Conservation (phyloP, 2,329 filamentous ascomycete genomes). For the Hymenoscyphus scutula region DNA sequence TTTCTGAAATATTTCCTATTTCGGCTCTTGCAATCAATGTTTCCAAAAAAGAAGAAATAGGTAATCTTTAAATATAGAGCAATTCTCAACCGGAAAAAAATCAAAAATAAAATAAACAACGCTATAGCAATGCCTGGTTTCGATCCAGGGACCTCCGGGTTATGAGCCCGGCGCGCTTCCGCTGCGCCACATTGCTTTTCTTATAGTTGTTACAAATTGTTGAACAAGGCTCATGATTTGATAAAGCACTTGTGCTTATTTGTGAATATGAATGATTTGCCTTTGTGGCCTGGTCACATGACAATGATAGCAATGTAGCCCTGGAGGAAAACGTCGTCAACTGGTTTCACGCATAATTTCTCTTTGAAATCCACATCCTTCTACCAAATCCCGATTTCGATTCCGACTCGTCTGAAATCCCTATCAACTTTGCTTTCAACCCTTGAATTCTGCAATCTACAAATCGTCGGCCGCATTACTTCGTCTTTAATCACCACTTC, state of each 20-base stretch:
- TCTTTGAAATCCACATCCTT: no score
- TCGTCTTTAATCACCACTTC: not conserved
- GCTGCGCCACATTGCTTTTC: conserved; percentile 39
- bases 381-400: not conserved
- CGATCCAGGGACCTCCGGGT: conserved; percentile 41
- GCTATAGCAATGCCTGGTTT: conserved; percentile 37
- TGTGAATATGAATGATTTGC: not conserved
- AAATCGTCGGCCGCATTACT: not conserved
- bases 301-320: not conserved
- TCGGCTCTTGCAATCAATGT: no score
- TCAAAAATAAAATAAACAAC: conserved; percentile 12
- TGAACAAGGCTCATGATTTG: not conserved
- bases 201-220: not conserved
- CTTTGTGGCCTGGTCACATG: not conserved
- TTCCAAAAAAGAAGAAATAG: no score
- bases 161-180: conserved; percentile 41
- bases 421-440: not conserved
- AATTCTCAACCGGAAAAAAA: not conserved
- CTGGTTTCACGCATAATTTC: not conserved
- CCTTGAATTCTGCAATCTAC: not conserved
- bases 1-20: not conserved
- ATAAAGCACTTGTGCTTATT: not conserved
- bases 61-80: not conserved
- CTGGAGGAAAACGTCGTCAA: no score
- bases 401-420: not conserved